phyloP scores from a whole-genome alignment of 2,329 filamentous ascomycete genomes.

The Fusarium hostae region DNA sequence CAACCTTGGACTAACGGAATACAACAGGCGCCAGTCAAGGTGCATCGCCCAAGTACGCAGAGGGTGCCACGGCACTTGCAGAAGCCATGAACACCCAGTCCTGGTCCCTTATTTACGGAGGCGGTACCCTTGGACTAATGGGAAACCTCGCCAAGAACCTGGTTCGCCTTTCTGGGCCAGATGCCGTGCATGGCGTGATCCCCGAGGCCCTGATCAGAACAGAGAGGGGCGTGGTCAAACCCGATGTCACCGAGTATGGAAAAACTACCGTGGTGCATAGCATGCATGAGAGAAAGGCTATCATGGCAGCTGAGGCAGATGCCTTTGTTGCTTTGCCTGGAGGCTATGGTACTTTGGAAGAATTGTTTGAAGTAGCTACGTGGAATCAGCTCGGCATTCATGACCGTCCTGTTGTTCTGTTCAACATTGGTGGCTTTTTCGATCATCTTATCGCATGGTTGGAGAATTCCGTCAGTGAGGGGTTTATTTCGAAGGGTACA shows the following conservation, averaged over 20 bases:
- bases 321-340: constrained; percentile 85
- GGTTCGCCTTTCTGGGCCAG: constrained; percentile 81
- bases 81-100: not conserved
- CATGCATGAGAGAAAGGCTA: constrained; percentile 59
- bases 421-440: constrained; percentile 77
- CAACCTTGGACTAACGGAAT: not conserved
- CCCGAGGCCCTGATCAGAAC: constrained; percentile 83
- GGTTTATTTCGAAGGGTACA: not conserved
- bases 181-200: constrained; percentile 91
- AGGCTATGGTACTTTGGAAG: constrained; percentile 96
- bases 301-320: constrained; percentile 53
- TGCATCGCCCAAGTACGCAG: not conserved
- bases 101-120: constrained; percentile 76
- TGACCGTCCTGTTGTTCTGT: constrained; percentile 71
- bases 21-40: not conserved
- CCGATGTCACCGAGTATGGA: not conserved
- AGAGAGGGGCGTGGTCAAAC: constrained; percentile 58
- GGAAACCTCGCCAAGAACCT: constrained; percentile 90
- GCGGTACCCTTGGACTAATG: constrained; percentile 94
- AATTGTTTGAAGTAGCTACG: constrained; percentile 88
- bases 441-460: not conserved
- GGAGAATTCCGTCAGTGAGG: not conserved
- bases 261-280: not conserved
- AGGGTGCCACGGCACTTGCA: not conserved
- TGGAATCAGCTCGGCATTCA: constrained; percentile 99